Percentiles rank a stretch among this genome's conserved stretches.
Conservation (phyloP, 2,329 filamentous ascomycete species). For the Aspergillus fumigatiaffinis region DNA sequence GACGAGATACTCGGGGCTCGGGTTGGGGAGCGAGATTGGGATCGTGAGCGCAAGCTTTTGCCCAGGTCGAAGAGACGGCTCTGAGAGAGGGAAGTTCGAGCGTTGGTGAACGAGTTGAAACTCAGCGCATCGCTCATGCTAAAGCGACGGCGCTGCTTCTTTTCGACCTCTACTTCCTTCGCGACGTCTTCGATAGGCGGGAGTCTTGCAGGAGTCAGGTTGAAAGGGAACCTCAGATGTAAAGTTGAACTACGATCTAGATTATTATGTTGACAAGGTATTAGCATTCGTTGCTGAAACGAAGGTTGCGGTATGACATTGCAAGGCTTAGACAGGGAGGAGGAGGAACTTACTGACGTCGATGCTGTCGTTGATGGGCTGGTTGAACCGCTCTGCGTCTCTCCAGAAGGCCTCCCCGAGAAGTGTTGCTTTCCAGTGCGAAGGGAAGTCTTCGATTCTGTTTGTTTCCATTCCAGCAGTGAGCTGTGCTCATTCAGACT, state of each 20-base stretch:
- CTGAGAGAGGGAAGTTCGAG: neutral
- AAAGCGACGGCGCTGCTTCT: constrained; percentile 18
- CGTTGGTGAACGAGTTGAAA: neutral
- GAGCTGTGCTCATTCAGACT: neutral
- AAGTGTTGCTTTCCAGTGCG: constrained; percentile 24
- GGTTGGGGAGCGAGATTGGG: constrained; percentile 4
- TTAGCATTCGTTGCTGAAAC: neutral
- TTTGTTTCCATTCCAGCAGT: constrained; percentile 9
- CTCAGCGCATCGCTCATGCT: constrained; percentile 24
- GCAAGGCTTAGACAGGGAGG: neutral
- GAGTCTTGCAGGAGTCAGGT: constrained; percentile 12
- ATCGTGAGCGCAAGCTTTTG: constrained; percentile 9
- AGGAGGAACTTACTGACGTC: constrained; percentile 12
- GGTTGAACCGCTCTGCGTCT: constrained; percentile 19
- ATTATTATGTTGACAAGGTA: neutral
- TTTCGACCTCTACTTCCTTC: neutral
- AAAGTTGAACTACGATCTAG: constrained; percentile 15
- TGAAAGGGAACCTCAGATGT: constrained; percentile 25
- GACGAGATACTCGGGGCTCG: constrained; percentile 7
- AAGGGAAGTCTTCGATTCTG: constrained; percentile 14
- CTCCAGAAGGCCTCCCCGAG: constrained; percentile 28
- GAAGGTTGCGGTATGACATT: neutral
- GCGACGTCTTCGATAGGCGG: neutral
- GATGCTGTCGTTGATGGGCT: constrained; percentile 13
- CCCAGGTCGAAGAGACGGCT: constrained; percentile 5